Percentiles rank a stretch among this genome's conserved stretches.
Conservation (phyloP, 345 rosid species). For the Capsella bursapastoris region DNA sequence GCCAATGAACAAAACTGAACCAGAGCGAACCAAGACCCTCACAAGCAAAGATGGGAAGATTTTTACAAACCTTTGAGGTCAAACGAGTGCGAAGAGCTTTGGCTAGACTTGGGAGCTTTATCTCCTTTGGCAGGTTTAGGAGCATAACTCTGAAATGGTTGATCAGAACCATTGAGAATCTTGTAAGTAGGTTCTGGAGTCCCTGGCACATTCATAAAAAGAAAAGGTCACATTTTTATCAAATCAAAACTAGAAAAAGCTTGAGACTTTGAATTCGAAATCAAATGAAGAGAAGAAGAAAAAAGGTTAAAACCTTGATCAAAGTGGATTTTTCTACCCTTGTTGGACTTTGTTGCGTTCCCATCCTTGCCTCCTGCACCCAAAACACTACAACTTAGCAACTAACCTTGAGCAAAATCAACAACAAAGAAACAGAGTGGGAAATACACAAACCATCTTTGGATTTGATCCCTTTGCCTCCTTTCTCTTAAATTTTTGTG, state of each 20-base stretch:
- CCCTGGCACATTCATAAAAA: constrained; percentile 20
- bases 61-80: constrained; percentile 21
- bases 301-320: constrained; percentile 48
- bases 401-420: constrained; percentile 2
- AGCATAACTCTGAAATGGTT: constrained; percentile 43
- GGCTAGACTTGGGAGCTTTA: constrained; percentile 5
- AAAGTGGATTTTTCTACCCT: constrained; percentile 56
- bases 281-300: constrained; percentile 9
- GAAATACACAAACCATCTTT: constrained; percentile 38
- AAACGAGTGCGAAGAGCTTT: background rate
- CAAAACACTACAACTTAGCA: constrained; percentile 19
- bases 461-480: constrained; percentile 65
- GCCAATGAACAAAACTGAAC: background rate
- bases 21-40: background rate
- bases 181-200: constrained; percentile 33
- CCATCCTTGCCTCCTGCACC: background rate
- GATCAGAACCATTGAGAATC: constrained; percentile 43
- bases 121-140: constrained; percentile 48
- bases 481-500: constrained; percentile 62
- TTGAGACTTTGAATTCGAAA: constrained; percentile 6
- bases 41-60: background rate
- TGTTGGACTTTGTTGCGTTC: background rate
- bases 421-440: background rate
- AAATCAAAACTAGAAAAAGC: background rate
- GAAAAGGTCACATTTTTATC: constrained; percentile 7